Evolutionary conservation across 1,284 basidiomycete genomes (phyloP), one percentile per base, ranked within the genome.

Genomic region (Leccinum ponderosum): DNA sequence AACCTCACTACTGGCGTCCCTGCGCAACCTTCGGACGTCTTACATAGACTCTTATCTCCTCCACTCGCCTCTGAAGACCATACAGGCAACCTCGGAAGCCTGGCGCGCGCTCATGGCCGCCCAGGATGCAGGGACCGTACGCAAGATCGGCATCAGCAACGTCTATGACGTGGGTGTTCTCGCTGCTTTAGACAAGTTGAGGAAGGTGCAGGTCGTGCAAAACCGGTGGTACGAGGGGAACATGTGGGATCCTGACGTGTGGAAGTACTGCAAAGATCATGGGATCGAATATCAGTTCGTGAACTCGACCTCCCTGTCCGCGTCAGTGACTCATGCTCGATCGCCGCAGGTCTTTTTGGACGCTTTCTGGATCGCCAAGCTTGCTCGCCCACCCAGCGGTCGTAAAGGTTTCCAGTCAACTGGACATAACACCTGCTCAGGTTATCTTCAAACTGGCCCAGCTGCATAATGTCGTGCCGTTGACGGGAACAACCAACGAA

Each of bases 161-260:
- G 81, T 85, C 5, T 92, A 94, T 69, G 86, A 91, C 64, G 79
- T 86, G 1, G 68, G 68, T 1, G 65, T 85, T 8, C 80, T 94
- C 14, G 73, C 78, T 47, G 78, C 80, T 47, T 71, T 93, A 44
- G 80, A 80, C 35, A 74, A 78, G 4, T 80, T 80, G 55, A 78
- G 89, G 35, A 81, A 80, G 61, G 82, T 90, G 3, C 82, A 87
- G 61, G 81, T 93, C 25, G 90, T 94, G 14, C 92, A 93, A 75
- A 93, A 93, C 73, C 75, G 91, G 57, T 94, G 92, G 92, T 88
- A 86, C 66, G 86, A 93, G 70, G 86, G 87, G 9, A 94, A 93
- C 66, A 79, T 75, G 4, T 94, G 91, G 89, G 90, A 93, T 68
- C 78, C 76, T 61, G 79, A 80, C 2, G 85, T 89, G 4, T 77